Evolutionary conservation across 306 rosid species (phyloP).

Genomic region (Glycine tomentella): DNA sequence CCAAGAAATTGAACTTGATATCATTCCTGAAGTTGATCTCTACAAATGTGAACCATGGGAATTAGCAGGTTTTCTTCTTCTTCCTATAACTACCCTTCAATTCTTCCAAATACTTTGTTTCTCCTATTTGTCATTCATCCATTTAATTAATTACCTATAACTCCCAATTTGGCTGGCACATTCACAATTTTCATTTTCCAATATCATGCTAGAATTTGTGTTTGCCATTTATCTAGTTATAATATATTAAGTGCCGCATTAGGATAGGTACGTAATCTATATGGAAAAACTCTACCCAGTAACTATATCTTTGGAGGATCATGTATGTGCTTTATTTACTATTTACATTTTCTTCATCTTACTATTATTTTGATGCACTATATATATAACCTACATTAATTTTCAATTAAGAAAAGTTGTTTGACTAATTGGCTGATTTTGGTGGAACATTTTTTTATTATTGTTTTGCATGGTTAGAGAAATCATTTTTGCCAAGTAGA

Average conservation of each 20-base stretch:
- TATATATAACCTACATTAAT: neutral
- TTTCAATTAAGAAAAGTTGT: neutral
- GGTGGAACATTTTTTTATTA: conserved; percentile 11
- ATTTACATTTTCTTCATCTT: neutral
- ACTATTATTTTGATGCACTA: neutral
- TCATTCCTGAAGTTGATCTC: conserved; percentile 98
- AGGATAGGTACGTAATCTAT: neutral
- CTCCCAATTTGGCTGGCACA: neutral
- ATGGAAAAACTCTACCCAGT: neutral
- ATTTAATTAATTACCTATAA: neutral
- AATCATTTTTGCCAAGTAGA: conserved; percentile 93
- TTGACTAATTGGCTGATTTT: conserved; percentile 41
- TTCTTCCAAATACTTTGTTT: conserved; percentile 13
- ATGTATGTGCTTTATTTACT: conserved; percentile 2
- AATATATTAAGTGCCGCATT: neutral
- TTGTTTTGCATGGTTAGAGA: conserved; percentile 55
- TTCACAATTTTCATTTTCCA: conserved; percentile 32
- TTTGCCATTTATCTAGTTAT: conserved; percentile 21
- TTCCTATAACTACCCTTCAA: neutral
- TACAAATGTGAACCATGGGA: conserved; percentile 99
- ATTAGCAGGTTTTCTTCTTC: conserved; percentile 69
- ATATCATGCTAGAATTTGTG: conserved; percentile 20
- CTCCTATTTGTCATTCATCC: neutral
- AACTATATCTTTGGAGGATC: conserved; percentile 5
- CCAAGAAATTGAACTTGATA: conserved; percentile 96